Evolutionary conservation across 768 basidiomycete genomes (phyloP).

Genomic region (Amanita brunnescens): DNA sequence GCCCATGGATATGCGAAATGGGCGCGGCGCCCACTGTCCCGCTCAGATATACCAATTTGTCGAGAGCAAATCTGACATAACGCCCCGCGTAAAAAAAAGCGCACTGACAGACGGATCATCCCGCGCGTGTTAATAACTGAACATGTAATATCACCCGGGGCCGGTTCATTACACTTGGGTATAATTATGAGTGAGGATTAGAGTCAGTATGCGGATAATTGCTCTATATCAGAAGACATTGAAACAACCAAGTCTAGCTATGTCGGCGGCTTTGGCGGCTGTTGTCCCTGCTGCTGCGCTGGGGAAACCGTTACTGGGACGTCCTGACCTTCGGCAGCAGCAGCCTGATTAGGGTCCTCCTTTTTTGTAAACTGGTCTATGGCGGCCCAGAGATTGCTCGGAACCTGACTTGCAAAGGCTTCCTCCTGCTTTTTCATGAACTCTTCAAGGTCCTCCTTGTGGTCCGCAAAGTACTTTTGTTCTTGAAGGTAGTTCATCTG

Average conservation of each 20-base stretch:
- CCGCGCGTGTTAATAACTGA: too few relatives aligned
- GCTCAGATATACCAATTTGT: too few relatives aligned
- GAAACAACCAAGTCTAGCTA: background rate
- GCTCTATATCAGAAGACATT: background rate
- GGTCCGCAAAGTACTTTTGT: constrained; percentile 37
- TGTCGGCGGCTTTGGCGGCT: background rate
- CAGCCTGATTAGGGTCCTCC: background rate
- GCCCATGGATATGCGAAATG: too few relatives aligned
- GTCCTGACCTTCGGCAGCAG: background rate
- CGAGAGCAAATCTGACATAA: too few relatives aligned
- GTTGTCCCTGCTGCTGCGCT: background rate
- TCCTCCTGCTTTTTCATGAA: constrained; percentile 30
- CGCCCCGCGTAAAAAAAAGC: too few relatives aligned
- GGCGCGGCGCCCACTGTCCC: too few relatives aligned
- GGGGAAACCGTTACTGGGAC: background rate
- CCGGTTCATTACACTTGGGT: too few relatives aligned
- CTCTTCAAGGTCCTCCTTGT: constrained; percentile 37
- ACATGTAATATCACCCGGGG: too few relatives aligned
- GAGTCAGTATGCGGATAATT: too few relatives aligned
- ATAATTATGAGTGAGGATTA: too few relatives aligned
- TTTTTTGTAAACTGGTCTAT: constrained; percentile 22
- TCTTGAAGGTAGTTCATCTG: constrained; percentile 41
- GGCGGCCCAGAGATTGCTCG: constrained; percentile 41
- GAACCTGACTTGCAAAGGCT: constrained; percentile 34
- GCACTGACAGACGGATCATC: too few relatives aligned